Evolutionary conservation across 768 basidiomycete species (phyloP), one percentile per base, ranked within the genome.

Genomic region (Floccularia luteovirens): DNA sequence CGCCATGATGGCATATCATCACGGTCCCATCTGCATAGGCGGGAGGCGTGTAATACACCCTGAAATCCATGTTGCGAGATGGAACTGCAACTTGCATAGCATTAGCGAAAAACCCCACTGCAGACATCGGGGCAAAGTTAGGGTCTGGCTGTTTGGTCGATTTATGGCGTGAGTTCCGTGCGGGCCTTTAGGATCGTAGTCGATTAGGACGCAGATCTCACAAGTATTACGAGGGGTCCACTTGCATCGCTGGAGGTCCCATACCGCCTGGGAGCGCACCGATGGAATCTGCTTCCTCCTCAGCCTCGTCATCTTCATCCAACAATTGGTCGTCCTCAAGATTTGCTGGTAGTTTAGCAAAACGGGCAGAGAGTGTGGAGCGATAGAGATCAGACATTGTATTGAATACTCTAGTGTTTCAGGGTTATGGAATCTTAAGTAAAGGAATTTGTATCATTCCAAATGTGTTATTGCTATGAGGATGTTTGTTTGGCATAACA

Each of bases 1-100:
- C 94, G 1, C 96, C 96, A 50, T 99, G 94, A 52, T 96, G 92
- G 61, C 89, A 93, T 4, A 97, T 72, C 56, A 98, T 75, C 2
- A 94, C 77, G 0, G 84, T 81, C 24, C 69, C 72, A 38, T 69
- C 64, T 14, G 62, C 48, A 22, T 62, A 58, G 35, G 68, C 68
- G 1, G 91, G 78, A 1, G 84, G 74, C 0, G 89, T 85, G 56
- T 93, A 87, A 60, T 97, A 96, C 7, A 79, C 82, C 22, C 93
- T 72, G 49, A 79, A 75, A 35, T 84, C 79, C 3, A 90, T 74
- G 14, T 66, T 66, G 5, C 79, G 66, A 10, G 64, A 53, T 3
- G 78, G 69, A 13, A 93, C 77, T 0, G 71, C 57, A 31, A 97
- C 82, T 51, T 90, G 82, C 2, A 83, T 62, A 6, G 94, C 93